Evolutionary conservation across 2,329 filamentous ascomycete genomes (phyloP), one percentile per base, ranked within the genome.

Genomic region (Beauveria sp.): DNA sequence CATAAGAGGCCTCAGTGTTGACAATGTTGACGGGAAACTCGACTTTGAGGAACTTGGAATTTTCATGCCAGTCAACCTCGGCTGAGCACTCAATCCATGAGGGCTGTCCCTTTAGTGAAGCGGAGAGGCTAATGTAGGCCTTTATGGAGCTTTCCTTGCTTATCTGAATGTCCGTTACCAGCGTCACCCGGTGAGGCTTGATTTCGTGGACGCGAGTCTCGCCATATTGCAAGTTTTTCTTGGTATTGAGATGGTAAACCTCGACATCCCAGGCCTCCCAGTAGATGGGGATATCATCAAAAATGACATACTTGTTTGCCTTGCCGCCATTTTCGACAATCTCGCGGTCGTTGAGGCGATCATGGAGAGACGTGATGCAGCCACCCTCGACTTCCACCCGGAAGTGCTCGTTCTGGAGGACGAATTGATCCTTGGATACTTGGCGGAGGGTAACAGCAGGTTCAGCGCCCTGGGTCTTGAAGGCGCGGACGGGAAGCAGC

Each of bases 191-290:
- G 73, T 96, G 87, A 1, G 87, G 79, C 63, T 87, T 87, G 60
- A 83, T 77, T 69, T 94, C 90, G 43, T 84, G 77, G 61, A 97
- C 87, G 64, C 79, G 81, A 14, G 90, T 91, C 66, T 85, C 80
- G 64, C 84, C 82, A 20, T 86, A 83, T 6, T 82, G 71, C 16
- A 99, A 80, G 71, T 93, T 89, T 71, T 89, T 84, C 61, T 92
- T 86, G 2, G 92, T 94, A 60, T 96, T 86, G 28, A 97, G 83
- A 69, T 99, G 94, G 77, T 88, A 99, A 30, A 97, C 92, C 74
- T 99, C 94, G 6, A 97, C 93, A 72, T 99, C 93, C 92, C 93
- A 96, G 3, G 92, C 92, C 75, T 97, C 91, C 92, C 92, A 97
- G 78, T 96, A 96, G 26, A 97, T 82, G 24, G 92, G 92, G 76